Base-by-base conservation (phyloP, 2,329 filamentous ascomycete species). In the Neodidymelliopsis sp. region DNA sequence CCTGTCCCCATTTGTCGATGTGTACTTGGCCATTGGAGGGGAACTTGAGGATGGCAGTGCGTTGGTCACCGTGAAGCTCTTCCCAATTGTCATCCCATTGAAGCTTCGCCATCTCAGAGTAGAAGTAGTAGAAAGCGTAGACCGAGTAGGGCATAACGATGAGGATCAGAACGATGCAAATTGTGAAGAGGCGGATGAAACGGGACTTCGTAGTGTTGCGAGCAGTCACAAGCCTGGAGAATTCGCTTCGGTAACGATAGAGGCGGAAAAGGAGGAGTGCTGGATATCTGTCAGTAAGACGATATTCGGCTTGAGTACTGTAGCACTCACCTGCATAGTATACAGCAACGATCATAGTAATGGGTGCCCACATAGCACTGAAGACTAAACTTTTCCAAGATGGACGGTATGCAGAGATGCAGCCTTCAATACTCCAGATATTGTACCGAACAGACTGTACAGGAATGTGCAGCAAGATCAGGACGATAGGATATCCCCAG, bases 191-290 rank as follows among this genome's bases (percentile, higher is more conserved):
- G 28, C 86, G 81, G 42, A 85, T 57, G 74, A 88, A 88, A 49
- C 84, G 79, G 1, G 82, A 81, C 40, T 81, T 81, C 43, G 73
- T 85, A 27, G 81, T 77, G 38, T 79, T 79, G 45, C 77, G 77
- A 30, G 78, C 76, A 10, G 74, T 71, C 8, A 88, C 73, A 28
- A 88, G 79, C 13, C 75, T 68, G 19, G 78, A 75, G 58, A 89
- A 85, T 41, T 84, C 78, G 25, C 72, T 74, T 40, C 84, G 80
- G 65, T 89, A 86, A 46, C 76, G 79, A 62, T 77, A 76, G 24
- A 89, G 77, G n/a, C 86, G 84, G 51, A 78, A 72, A 22, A 87
- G 65, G 4, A 88, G 79, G 19, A 88, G 67, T 8, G 75, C 85
- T 88, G 49, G 0, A 1, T 23, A 3, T 57, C 45, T 30, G 45